phyloP scores from a whole-genome alignment of 2,329 filamentous ascomycete species.

The Neophaeococcomyces mojaviensis region DNA sequence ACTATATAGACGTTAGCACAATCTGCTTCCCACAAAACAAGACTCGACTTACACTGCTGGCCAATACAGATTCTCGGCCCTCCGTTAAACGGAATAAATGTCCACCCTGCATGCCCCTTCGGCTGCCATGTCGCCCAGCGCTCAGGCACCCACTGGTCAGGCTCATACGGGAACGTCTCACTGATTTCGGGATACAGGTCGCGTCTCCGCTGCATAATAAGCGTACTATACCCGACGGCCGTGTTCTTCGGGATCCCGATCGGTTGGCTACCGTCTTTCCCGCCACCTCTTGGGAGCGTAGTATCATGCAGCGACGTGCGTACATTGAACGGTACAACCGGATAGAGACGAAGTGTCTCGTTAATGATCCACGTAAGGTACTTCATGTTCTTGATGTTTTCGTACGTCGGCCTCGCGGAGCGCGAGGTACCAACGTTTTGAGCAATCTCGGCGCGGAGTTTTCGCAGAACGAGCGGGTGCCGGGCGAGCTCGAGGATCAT shows the following conservation, averaged over 20 bases:
- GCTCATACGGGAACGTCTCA: constrained; percentile 33
- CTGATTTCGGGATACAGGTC: constrained; percentile 42
- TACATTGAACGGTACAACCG: constrained; percentile 71
- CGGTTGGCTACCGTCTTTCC: constrained; percentile 37
- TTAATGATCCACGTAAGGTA: constrained; percentile 66
- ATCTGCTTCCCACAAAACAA: not conserved
- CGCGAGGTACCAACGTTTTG: constrained; percentile 50
- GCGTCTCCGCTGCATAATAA: constrained; percentile 45
- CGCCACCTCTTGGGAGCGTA: constrained; percentile 60
- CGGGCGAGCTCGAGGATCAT: constrained; percentile 72
- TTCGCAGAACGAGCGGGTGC: constrained; percentile 58
- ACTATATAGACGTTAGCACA: constrained; percentile 22
- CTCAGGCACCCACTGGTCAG: constrained; percentile 41
- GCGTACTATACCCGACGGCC: constrained; percentile 43
- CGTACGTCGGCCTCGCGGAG: constrained; percentile 55
- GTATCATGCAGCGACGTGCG: constrained; percentile 66
- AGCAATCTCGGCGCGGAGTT: constrained; percentile 67
- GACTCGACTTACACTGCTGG: constrained; percentile 38
- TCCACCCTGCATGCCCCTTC: constrained; percentile 36
- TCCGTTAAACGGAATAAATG: constrained; percentile 49
- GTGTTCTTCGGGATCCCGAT: constrained; percentile 43
- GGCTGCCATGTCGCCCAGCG: constrained; percentile 47
- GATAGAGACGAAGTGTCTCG: constrained; percentile 71
- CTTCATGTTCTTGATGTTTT: constrained; percentile 78
- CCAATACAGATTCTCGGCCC: constrained; percentile 50